Evolutionary conservation across 83 land plant genomes (phyloP).

Genomic region (Picea engelmannii): DNA sequence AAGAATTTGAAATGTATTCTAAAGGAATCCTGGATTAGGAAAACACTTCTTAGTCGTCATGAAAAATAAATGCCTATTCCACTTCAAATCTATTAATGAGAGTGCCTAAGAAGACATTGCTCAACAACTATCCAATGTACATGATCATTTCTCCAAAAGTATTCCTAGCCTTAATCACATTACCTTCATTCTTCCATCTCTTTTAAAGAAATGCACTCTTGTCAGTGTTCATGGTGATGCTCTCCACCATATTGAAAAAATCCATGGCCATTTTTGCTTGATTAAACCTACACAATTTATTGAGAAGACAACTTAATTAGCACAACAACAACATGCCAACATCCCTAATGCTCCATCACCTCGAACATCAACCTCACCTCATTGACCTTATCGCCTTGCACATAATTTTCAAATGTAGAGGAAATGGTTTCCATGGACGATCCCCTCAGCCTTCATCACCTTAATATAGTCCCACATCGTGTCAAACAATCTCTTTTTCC

Average conservation of each 20-base stretch:
- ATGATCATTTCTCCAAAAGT: constrained; percentile 39
- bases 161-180: constrained; percentile 21
- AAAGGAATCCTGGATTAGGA: constrained; percentile 11
- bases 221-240: constrained; percentile 34
- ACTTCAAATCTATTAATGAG: constrained; percentile 19
- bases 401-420: constrained; percentile 22
- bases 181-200: constrained; percentile 9
- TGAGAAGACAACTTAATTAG: neutral
- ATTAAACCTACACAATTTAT: constrained; percentile 21
- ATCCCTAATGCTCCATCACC: too few species aligned
- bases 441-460: constrained; percentile 35
- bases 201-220: constrained; percentile 38
- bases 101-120: constrained; percentile 41
- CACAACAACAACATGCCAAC: too few species aligned
- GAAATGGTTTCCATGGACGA: constrained; percentile 46
- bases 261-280: constrained; percentile 18
- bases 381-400: too few species aligned
- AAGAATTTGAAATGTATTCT: neutral
- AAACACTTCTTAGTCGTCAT: neutral
- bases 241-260: constrained; percentile 13
- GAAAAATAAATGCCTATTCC: constrained; percentile 20
- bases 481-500: constrained; percentile 47
- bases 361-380: too few species aligned
- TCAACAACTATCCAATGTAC: constrained; percentile 41
- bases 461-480: constrained; percentile 56